Evolutionary conservation across 305 asterid genomes (phyloP).

Genomic region (Fraxinus floribunda): DNA sequence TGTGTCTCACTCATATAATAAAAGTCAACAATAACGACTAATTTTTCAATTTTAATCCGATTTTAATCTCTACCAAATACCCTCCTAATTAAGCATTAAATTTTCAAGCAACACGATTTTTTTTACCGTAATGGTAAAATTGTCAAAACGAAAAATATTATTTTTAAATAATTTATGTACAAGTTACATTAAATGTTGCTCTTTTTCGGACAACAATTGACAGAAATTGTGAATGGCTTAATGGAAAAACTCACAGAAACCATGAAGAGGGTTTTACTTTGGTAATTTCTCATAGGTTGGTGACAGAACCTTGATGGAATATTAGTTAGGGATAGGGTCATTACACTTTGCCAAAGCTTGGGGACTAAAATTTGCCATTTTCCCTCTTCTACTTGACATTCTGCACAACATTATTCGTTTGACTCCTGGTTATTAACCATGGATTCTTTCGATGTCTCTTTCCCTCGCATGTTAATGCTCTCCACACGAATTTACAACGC

Average conservation of each 20-base stretch:
- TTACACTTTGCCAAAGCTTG: neutral
- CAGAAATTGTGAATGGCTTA: neutral
- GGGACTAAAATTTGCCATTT: neutral
- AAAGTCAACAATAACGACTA: too few species aligned
- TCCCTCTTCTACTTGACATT: neutral
- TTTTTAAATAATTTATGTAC: too few species aligned
- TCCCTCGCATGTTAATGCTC: neutral
- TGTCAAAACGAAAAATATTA: too few species aligned
- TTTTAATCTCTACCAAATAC: too few species aligned
- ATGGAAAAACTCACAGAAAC: neutral
- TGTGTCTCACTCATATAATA: too few species aligned
- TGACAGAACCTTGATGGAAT: neutral
- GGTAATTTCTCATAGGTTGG: neutral
- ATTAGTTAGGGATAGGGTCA: neutral
- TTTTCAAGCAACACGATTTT: too few species aligned
- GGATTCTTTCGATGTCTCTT: too few species aligned
- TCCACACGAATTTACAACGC: neutral
- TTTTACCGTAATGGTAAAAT: too few species aligned
- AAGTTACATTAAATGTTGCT: too few species aligned
- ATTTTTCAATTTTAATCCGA: too few species aligned
- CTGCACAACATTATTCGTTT: neutral
- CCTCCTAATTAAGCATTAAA: too few species aligned
- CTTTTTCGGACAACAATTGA: too few species aligned
- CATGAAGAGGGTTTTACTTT: neutral
- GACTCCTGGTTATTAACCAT: neutral